Evolutionary conservation across 352 stramenopile genomes (phyloP).

Genomic region (Pythium aphanidermatum): DNA sequence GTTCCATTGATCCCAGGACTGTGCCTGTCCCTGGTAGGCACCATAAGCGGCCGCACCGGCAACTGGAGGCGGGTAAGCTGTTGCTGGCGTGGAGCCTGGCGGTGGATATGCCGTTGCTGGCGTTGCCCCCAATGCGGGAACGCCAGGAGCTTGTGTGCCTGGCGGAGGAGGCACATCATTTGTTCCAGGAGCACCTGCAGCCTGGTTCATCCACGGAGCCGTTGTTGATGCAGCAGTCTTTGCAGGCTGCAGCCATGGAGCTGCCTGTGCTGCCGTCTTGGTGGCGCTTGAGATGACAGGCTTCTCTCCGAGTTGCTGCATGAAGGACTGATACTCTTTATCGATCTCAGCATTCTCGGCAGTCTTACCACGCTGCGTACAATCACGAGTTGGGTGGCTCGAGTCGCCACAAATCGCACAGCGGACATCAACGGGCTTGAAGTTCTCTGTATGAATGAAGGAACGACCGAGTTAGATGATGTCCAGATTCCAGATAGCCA

Average conservation of each 20-base stretch:
- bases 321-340: constrained; percentile 83
- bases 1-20: constrained; percentile 19
- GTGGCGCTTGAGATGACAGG: constrained; percentile 53
- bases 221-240: constrained; percentile 35
- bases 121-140: constrained; percentile 18
- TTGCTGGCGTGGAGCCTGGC: constrained; percentile 4
- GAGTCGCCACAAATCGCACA: constrained; percentile 98
- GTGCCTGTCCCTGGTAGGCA: constrained; percentile 10
- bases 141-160: constrained; percentile 15
- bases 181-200: constrained; percentile 32
- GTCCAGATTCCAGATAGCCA: too few species aligned
- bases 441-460: constrained; percentile 39
- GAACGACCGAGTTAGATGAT: too few species aligned
- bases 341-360: constrained; percentile 74
- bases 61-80: background rate
- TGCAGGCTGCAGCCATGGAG: constrained; percentile 62
- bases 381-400: constrained; percentile 97
- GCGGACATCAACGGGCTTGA: constrained; percentile 87
- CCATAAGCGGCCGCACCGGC: constrained; percentile 5
- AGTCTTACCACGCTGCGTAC: constrained; percentile 83
- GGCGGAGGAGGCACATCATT: constrained; percentile 22
- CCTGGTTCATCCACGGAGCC: constrained; percentile 69
- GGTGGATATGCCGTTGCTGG: constrained; percentile 25
- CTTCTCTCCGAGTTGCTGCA: constrained; percentile 83
- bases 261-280: constrained; percentile 28